A percentile compares a stretch with the other conserved stretches of the same genome.
Conservation (phyloP, 192 early-diverging fungal genomes). For the Gonapodya sp. region DNA sequence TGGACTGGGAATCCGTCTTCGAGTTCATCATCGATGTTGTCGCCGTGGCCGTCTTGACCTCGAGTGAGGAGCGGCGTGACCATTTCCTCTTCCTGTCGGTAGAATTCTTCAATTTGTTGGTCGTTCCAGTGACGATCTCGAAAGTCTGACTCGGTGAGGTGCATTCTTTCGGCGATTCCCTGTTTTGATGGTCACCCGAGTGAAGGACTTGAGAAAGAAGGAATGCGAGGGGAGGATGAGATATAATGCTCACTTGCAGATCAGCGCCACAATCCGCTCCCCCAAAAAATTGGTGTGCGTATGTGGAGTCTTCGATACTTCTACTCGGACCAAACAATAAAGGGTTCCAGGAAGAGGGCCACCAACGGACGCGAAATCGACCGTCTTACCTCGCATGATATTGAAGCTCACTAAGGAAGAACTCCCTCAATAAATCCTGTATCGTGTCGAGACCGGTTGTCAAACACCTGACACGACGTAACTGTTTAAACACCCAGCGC, state of each 20-base stretch:
- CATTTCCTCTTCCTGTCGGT: neutral
- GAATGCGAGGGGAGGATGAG: neutral
- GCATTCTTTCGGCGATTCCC: neutral
- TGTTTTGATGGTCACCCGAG: neutral
- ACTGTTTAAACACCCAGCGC: too few relatives aligned
- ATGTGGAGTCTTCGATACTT: neutral
- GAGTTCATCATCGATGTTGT: too few relatives aligned
- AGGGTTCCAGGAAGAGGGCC: neutral
- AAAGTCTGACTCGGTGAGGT: neutral
- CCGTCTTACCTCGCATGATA: neutral
- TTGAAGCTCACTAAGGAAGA: neutral
- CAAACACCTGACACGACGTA: too few relatives aligned
- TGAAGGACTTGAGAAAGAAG: neutral
- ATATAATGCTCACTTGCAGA: neutral
- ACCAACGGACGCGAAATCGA: neutral
- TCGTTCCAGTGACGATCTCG: neutral
- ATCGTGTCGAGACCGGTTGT: too few relatives aligned
- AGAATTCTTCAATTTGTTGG: neutral
- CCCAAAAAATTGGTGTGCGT: neutral
- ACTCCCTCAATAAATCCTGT: neutral
- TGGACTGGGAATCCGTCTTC: too few relatives aligned
- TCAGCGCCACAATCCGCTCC: neutral
- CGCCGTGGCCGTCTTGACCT: too few relatives aligned
- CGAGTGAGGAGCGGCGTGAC: neutral
- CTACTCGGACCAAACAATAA: too few relatives aligned